Evolutionary conservation across 257 asterid species (phyloP), one percentile per base, ranked within the genome.

Genomic region (Thymus mandschuricus): DNA sequence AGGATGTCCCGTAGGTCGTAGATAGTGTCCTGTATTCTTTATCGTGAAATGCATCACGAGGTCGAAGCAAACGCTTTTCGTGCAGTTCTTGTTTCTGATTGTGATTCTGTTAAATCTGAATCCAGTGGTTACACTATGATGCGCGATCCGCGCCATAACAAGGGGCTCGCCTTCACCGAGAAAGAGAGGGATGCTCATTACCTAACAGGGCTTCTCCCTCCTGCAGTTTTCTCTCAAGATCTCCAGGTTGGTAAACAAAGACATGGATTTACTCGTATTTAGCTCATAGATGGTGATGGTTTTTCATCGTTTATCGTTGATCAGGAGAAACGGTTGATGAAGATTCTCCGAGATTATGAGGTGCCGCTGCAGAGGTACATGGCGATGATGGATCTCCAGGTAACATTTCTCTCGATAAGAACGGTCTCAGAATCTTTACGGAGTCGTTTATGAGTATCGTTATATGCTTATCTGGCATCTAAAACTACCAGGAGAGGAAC

Each of bases 381-480:
- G 88, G 96, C 98, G 70, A 87, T 94, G 98, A 94, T 91, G 96
- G 98, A 91, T 80, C 98, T 94, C 73, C 97, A 93, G 96, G 98
- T 93, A 85, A 54, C 71, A 46, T 60, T 54, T 54, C 44, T 15
- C 49, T 30, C 43, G 50, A 10, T 21, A 9, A 59, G 45, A 62
- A 9, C 15, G 13, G 6, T 51, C 6, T n/a, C 69, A 55, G 5
- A 71, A 35, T 12, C 7, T 41, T 43, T 10, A 35, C 12, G 1
- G 28, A 35, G 10, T 54, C 40, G 13, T 43, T 46, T 71, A 21
- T 33, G 46, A 45, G 43, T 70, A 44, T 3, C 54, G 27, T 2
- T 1, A 8, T 34, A 15, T 35, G 46, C 60, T 75, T 49, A 62
- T 50, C 77, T 66, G 40, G 34, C 52, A 75, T 60, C 45, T 44